Evolutionary conservation across 352 stramenopile species (phyloP).

Genomic region (Phytophthora sansomeana): DNA sequence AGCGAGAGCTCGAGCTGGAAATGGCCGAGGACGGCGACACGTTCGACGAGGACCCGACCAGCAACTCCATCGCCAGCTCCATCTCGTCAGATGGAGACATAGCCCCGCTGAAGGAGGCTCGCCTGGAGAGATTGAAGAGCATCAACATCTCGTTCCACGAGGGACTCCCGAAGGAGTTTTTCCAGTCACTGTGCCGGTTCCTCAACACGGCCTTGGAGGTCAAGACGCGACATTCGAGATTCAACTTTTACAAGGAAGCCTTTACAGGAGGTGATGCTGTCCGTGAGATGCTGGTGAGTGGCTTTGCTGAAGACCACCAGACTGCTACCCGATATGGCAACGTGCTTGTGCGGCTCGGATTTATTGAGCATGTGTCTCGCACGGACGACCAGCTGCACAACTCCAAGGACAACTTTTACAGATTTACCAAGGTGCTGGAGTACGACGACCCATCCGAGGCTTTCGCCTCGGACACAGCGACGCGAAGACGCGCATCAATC

Average conservation of each 20-base stretch:
- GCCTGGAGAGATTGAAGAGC: constrained; percentile 75
- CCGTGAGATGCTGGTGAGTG: constrained; percentile 73
- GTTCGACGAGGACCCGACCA: constrained; percentile 42
- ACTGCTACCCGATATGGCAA: constrained; percentile 76
- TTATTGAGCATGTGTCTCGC: constrained; percentile 85
- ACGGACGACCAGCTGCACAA: constrained; percentile 85
- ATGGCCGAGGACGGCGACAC: constrained; percentile 44
- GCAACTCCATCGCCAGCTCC: constrained; percentile 44
- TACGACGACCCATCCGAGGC: constrained; percentile 52
- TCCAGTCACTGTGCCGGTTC: constrained; percentile 74
- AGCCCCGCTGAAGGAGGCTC: constrained; percentile 70
- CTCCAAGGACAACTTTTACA: constrained; percentile 87
- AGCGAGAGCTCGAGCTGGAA: constrained; percentile 18
- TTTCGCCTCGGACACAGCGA: constrained; percentile 38
- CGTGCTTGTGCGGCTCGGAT: constrained; percentile 81
- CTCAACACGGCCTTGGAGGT: constrained; percentile 78
- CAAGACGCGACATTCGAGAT: constrained; percentile 84
- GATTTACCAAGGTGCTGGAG: constrained; percentile 78
- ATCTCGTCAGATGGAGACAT: constrained; percentile 61
- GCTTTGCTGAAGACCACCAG: constrained; percentile 83
- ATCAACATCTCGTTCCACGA: constrained; percentile 86
- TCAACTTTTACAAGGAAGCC: constrained; percentile 90
- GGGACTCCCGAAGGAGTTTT: constrained; percentile 82
- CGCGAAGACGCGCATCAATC: constrained; percentile 54
- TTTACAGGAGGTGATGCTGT: constrained; percentile 84